These are phyloP conservation scores for Onygenales sp. DNA, from an alignment of 2,329 filamentous ascomycete genomes.

Conservation along the genomic window DNA sequence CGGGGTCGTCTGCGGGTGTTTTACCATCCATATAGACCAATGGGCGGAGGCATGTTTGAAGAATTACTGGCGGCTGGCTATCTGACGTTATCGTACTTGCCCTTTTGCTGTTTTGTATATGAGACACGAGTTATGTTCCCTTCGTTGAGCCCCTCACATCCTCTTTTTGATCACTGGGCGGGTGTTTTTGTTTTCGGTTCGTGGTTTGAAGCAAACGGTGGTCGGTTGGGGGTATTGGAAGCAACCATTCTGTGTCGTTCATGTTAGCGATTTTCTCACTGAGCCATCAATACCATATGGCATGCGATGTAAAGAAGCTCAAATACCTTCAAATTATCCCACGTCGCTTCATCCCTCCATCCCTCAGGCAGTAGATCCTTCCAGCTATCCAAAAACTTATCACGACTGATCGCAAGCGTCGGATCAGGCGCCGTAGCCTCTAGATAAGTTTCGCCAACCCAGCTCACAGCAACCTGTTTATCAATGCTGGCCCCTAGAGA, in stretches of 20 bases:
- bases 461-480: slow-evolving; percentile 22
- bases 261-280: slow-evolving; percentile 1
- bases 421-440: slow-evolving; percentile 26
- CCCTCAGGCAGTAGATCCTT: slow-evolving; percentile 34
- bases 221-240: slow-evolving; percentile 27
- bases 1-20: no score
- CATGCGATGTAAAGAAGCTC: not conserved
- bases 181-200: slow-evolving; percentile 5
- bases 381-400: slow-evolving; percentile 30
- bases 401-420: slow-evolving; percentile 21
- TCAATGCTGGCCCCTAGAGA: slow-evolving; percentile 31
- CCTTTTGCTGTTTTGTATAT: not conserved
- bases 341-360: slow-evolving; percentile 28
- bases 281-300: not conserved
- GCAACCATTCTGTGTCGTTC: slow-evolving; percentile 17
- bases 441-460: slow-evolving; percentile 32
- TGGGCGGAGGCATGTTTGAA: not conserved
- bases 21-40: not conserved
- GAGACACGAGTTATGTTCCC: not conserved
- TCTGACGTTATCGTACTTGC: not conserved
- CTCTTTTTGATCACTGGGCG: slow-evolving; percentile 17
- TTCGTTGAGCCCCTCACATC: not conserved
- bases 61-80: not conserved
- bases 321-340: slow-evolving; percentile 25
- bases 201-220: slow-evolving; percentile 25